Evolutionary conservation across 2,329 filamentous ascomycete genomes (phyloP), one percentile per base, ranked within the genome.

Genomic region (Penicillium sp.): DNA sequence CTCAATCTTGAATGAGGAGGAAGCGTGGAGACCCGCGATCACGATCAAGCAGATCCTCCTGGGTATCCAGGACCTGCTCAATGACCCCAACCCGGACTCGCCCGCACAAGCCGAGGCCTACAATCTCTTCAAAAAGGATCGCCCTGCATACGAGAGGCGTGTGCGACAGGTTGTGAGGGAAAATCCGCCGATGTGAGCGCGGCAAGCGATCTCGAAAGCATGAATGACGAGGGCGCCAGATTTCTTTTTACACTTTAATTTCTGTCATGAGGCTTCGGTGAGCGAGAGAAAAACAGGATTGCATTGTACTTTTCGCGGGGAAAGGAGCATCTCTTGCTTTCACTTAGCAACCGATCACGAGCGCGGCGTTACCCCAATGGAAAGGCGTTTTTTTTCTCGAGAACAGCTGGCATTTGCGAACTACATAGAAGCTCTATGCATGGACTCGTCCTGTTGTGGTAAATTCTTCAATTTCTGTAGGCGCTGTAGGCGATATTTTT

Each of bases 11-110:
- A 99, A 98, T 79, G 96, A 99, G 76, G 95, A 99, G 70, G 95
- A 99, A 75, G 93, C 91, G 6, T 99, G 96, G 95, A 96, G 96
- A 77, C 96, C 95, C 1, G 94, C 95, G 6, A 99, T 99, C 71
- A 99, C 95, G 0, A 92, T 99, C 75, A 98, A 97, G 79, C 92
- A 98, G 78, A 98, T 99, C 64, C 85, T 98, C 6, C 84, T 98
- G 1, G 95, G 95, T 50, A 96, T 99, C 58, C 95, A 99, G 77
- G 94, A 96, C 69, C 85, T 99, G 1, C 87, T 99, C 41, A 89
- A 99, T 75, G 94, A 97, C 70, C 95, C 96, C 16, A 99, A 99
- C 73, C 95, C 94, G 3, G 95, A 99, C 52, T 96, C 92, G 1
- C 95, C 95, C 0, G 95, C 95, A 0, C 95, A 99, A 77, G 94